Conservation (phyloP, 306 rosid genomes). For the Begonia fuchsioides region DNA sequence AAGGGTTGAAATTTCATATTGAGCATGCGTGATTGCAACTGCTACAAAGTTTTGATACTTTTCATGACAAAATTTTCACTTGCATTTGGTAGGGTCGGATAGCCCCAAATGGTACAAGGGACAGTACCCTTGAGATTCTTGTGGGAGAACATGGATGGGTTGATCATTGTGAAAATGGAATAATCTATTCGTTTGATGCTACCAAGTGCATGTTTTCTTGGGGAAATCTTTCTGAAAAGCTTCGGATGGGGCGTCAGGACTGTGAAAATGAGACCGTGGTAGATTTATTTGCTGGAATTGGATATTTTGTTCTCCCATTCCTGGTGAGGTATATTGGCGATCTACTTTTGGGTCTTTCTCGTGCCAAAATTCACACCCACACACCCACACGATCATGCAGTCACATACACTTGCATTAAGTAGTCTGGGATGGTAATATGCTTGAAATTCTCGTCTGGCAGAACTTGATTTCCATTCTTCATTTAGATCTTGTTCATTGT, state of each 20-base stretch:
- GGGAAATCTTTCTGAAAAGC: slow-evolving; percentile 94
- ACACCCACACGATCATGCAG: not conserved
- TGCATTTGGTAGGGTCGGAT: slow-evolving; percentile 43
- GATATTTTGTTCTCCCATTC: slow-evolving; percentile 89
- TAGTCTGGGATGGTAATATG: no score
- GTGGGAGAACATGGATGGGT: slow-evolving; percentile 91
- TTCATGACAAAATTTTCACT: no score
- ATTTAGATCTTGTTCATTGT: no score
- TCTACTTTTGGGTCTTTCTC: not conserved
- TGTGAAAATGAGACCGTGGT: slow-evolving; percentile 66
- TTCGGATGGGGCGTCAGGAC: slow-evolving; percentile 55
- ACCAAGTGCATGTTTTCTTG: slow-evolving; percentile 97
- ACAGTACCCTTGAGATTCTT: slow-evolving; percentile 75
- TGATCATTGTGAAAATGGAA: slow-evolving; percentile 80
- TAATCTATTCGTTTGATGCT: slow-evolving; percentile 68
- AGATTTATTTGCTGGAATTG: slow-evolving; percentile 87
- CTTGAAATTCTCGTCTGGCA: no score
- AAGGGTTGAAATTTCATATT: no score
- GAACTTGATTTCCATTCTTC: no score
- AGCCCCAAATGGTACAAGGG: slow-evolving; percentile 82
- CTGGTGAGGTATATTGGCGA: slow-evolving; percentile 54
- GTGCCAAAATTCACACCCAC: not conserved
- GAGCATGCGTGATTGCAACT: no score
- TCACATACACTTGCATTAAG: no score
- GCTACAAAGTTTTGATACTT: no score